phyloP scores from a whole-genome alignment of 148 eudicot species.

The Nepenthes gracilis region DNA sequence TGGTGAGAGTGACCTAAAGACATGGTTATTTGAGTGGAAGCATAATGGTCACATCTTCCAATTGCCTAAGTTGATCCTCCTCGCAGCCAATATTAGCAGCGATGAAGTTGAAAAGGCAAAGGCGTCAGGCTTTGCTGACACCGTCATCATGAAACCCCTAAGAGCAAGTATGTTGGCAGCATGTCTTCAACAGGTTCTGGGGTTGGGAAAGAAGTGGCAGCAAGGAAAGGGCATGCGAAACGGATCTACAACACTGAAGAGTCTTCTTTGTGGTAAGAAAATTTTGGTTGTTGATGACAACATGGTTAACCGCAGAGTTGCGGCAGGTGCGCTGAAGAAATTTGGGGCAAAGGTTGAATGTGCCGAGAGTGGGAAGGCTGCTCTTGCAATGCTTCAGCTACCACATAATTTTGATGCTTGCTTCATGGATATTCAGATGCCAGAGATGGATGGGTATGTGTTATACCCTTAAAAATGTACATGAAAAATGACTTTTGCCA shows the following conservation, averaged over 20 bases:
- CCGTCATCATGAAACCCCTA: constrained; percentile 60
- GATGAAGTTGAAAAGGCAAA: constrained; percentile 37
- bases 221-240: constrained; percentile 26
- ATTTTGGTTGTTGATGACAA: constrained; percentile 73
- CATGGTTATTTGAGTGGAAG: constrained; percentile 15
- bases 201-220: constrained; percentile 28
- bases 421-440: constrained; percentile 84
- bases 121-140: constrained; percentile 51
- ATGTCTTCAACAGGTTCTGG: constrained; percentile 60
- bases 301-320: constrained; percentile 54
- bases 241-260: constrained; percentile 20
- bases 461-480: background rate
- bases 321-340: constrained; percentile 67
- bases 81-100: constrained; percentile 39
- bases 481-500: too few relatives aligned
- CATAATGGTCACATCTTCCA: constrained; percentile 23
- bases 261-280: constrained; percentile 42
- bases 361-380: constrained; percentile 60
- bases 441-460: constrained; percentile 75
- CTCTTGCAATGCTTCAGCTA: constrained; percentile 38
- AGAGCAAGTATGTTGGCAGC: constrained; percentile 67
- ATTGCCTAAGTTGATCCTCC: constrained; percentile 43
- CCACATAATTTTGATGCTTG: constrained; percentile 60
- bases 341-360: constrained; percentile 57
- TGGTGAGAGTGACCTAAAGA: constrained; percentile 15